Base-by-base conservation (phyloP, 1,284 basidiomycete species). In the Neonothopanus nambi region DNA sequence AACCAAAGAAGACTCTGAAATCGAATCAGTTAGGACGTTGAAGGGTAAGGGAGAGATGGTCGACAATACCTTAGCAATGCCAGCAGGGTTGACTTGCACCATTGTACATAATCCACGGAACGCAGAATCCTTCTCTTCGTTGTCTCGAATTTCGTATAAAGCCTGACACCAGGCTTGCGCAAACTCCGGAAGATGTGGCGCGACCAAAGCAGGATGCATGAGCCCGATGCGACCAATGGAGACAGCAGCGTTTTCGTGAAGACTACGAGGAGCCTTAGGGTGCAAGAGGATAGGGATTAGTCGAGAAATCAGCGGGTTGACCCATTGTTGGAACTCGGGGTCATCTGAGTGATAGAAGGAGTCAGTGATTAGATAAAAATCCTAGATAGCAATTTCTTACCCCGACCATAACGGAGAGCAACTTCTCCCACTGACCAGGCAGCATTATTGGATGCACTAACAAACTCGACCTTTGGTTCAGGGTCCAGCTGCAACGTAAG, bases 121-220 rank as follows among this genome's bases (percentile, higher is more conserved):
- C 5, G 97, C 97, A n/a, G 94, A 97, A 67, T 98, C 97, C 75
- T 99, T 99, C 76, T 99, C 97, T 63, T 99, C 96, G 66, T 99
- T 99, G 68, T 99, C 97, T 63, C 97, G 91, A 70, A 99, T 99
- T 70, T 99, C 97, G 72, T 95, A 95, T 54, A 99, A 74, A 7
- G 96, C 95, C 63, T 94, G 91, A 71, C 96, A 98, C 97, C 97
- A 99, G 9, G 90, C 87, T 69, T 94, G 91, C 8, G 95, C 93
- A 70, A 97, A 99, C 60, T 92, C 87, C 5, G 86, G 82, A 40
- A 98, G 77, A 64, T 95, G 89, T 26, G 95, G 95, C 13, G 96
- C 94, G 37, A 99, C 93, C 21, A 93, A 71, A 20, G 75, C 70
- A 0, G 97, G 95, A 66, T 94, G 94, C 72, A 96, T 95, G 48